These are phyloP conservation scores for Moringa oleifera DNA, from an alignment of 345 rosid genomes.

Conservation along the genomic window DNA sequence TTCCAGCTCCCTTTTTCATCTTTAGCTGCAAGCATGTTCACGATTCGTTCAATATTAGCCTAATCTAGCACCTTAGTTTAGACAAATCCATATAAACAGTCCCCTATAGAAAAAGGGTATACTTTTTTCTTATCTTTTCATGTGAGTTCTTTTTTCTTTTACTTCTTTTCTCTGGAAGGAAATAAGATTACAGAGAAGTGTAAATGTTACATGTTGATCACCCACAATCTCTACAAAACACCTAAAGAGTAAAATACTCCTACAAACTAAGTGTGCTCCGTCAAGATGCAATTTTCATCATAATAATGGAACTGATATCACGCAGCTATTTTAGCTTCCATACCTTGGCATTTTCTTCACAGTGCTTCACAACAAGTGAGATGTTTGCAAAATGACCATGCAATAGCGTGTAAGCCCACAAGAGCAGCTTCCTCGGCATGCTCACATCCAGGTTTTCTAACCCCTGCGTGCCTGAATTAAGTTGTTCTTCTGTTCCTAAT, in stretches of 20 bases:
- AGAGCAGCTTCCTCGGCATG: constrained; percentile 84
- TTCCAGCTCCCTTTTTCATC: constrained; percentile 64
- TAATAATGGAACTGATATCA: background rate
- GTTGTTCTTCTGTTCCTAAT: constrained; percentile 34
- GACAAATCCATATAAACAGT: constrained; percentile 1
- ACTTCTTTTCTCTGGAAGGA: too few species aligned
- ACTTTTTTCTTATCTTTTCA: constrained; percentile 5
- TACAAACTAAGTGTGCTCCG: background rate
- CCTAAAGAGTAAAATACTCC: background rate
- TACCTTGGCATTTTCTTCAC: constrained; percentile 92
- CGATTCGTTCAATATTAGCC: background rate
- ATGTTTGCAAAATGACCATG: constrained; percentile 75
- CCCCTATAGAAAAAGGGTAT: background rate
- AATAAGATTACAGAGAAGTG: constrained; percentile 5
- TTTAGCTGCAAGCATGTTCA: constrained; percentile 46
- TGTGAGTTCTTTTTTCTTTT: background rate
- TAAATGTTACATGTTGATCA: constrained; percentile 5
- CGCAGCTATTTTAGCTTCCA: constrained; percentile 8
- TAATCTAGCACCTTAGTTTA: background rate
- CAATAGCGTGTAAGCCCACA: constrained; percentile 83
- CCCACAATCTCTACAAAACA: constrained; percentile 6
- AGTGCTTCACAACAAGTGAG: constrained; percentile 66
- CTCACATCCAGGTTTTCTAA: constrained; percentile 79
- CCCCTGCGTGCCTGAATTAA: constrained; percentile 53
- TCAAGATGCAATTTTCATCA: background rate